Conservation (phyloP, 75 land plant genomes). For the Picea sitchensis region DNA sequence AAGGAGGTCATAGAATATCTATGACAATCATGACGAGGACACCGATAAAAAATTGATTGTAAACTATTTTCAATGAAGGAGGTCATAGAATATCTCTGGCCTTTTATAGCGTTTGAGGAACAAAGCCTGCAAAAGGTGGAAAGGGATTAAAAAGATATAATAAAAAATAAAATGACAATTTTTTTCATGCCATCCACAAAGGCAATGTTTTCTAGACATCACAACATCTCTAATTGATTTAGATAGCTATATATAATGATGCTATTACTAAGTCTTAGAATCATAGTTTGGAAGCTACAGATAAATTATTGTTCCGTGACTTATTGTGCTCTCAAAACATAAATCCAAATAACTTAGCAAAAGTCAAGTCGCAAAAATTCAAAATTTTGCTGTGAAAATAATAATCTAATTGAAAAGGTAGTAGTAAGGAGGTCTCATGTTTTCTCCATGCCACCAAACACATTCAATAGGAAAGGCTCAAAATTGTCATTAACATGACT, state of each 20-base stretch:
- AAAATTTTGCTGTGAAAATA: background rate
- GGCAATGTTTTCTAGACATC: background rate
- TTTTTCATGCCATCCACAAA: background rate
- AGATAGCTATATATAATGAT: background rate
- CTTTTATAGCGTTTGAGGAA: background rate
- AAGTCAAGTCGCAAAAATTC: background rate
- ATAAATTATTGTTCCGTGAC: background rate
- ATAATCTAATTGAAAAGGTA: background rate
- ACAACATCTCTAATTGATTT: background rate
- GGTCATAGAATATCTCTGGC: slow-evolving; percentile 2
- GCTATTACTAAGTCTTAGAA: background rate
- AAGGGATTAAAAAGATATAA: background rate
- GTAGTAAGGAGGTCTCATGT: too few relatives aligned
- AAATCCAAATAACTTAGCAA: background rate
- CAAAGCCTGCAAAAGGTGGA: background rate
- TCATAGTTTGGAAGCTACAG: background rate
- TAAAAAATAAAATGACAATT: background rate
- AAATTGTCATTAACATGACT: background rate
- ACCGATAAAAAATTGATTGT: too few relatives aligned
- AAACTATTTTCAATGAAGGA: background rate
- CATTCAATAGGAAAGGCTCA: background rate
- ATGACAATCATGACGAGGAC: background rate
- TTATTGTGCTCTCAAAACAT: background rate
- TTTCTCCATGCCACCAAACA: background rate
- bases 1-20: background rate